Evolutionary conservation across 164 flowering plant species (phyloP).

Genomic region (Santalum album): DNA sequence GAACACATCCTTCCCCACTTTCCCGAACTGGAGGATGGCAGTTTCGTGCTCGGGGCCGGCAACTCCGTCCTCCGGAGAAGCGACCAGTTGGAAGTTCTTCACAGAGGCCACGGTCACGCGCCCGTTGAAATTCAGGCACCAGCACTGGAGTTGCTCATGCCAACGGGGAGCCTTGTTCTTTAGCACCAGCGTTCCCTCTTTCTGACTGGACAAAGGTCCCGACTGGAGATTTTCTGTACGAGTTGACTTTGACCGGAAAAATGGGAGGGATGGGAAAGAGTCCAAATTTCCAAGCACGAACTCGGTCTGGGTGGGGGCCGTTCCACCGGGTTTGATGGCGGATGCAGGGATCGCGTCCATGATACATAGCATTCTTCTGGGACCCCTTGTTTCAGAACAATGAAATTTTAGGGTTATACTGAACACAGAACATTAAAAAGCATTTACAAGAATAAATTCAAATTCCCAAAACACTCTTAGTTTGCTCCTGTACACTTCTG

Average conservation of each 20-base stretch:
- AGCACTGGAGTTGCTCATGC: constrained; percentile 89
- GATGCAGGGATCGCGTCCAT: constrained; percentile 69
- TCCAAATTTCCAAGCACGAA: constrained; percentile 29
- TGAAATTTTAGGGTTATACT: too few species aligned
- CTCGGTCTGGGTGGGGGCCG: constrained; percentile 54
- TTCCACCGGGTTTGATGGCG: constrained; percentile 50
- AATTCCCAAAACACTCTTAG: too few species aligned
- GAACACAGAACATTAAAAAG: too few species aligned
- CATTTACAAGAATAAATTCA: too few species aligned
- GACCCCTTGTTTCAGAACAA: too few species aligned
- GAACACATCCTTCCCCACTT: constrained; percentile 74
- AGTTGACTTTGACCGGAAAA: constrained; percentile 52
- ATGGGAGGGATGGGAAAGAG: constrained; percentile 37
- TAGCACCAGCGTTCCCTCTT: constrained; percentile 39
- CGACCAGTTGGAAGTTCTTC: constrained; percentile 79
- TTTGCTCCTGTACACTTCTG: too few species aligned
- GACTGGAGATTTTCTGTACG: constrained; percentile 23
- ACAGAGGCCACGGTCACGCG: constrained; percentile 85
- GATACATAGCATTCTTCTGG: constrained; percentile 74
- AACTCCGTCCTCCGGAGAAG: constrained; percentile 38
- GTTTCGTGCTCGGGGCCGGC: constrained; percentile 51
- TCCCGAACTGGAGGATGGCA: constrained; percentile 76
- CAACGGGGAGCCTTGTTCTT: constrained; percentile 74
- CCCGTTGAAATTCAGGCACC: constrained; percentile 83
- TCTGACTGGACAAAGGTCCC: constrained; percentile 14